Conservation (phyloP, 176 grass and related monocot genomes). For the Carex cristatella region DNA sequence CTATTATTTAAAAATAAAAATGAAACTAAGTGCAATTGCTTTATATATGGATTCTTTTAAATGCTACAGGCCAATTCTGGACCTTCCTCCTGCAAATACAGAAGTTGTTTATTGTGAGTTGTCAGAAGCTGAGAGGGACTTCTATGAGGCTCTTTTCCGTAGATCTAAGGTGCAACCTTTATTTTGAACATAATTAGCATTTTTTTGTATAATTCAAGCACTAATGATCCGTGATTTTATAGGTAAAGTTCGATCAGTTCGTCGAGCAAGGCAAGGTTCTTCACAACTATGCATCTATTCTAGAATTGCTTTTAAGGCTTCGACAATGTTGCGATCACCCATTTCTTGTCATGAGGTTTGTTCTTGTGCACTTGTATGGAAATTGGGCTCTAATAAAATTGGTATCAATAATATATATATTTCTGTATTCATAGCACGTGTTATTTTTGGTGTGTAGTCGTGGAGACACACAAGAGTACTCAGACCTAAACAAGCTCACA, state of each 20-base stretch:
- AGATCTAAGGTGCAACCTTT: constrained; percentile 59
- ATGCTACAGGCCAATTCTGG: constrained; percentile 74
- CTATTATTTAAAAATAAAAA: constrained; percentile 16
- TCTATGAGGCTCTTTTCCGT: constrained; percentile 84
- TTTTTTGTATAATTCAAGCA: constrained; percentile 19
- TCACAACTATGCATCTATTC: constrained; percentile 97
- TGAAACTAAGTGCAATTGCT: neutral
- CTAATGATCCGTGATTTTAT: constrained; percentile 10
- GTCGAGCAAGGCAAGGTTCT: constrained; percentile 96
- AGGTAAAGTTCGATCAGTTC: constrained; percentile 98
- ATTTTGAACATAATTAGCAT: neutral
- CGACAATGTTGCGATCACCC: constrained; percentile 98
- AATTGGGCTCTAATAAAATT: neutral
- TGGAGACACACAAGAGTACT: constrained; percentile 88
- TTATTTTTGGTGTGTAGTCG: constrained; percentile 44
- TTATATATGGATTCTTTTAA: constrained; percentile 17
- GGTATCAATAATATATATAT: neutral
- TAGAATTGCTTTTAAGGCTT: constrained; percentile 95
- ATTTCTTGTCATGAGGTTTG: constrained; percentile 94
- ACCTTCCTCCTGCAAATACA: constrained; percentile 74
- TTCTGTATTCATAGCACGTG: constrained; percentile 10
- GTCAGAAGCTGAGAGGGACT: constrained; percentile 90
- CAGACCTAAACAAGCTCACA: constrained; percentile 87
- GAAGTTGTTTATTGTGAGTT: constrained; percentile 90
- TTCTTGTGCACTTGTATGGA: constrained; percentile 25